These are phyloP conservation scores for Phlebopus sp. DNA, from an alignment of 1,284 basidiomycete species.

Conservation along the genomic window DNA sequence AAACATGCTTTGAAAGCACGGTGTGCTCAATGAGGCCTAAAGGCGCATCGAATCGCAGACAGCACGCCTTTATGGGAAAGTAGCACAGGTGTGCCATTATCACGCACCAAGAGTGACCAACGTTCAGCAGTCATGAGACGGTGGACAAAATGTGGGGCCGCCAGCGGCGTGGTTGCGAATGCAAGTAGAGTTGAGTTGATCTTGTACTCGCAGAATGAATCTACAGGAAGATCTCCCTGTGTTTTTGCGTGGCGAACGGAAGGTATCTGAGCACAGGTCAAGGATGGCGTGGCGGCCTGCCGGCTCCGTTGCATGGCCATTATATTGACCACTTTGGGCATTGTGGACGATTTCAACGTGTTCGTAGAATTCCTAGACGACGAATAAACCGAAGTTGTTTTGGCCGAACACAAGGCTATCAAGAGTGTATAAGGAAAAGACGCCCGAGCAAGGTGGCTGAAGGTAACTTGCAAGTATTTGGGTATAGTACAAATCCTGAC, in stretches of 20 bases:
- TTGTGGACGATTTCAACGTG: constrained; percentile 26
- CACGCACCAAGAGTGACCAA: constrained; percentile 1
- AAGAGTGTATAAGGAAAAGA: constrained; percentile 17
- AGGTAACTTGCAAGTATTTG: background rate
- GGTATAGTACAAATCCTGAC: constrained; percentile 8
- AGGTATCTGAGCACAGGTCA: constrained; percentile 6
- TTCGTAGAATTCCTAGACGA: constrained; percentile 9
- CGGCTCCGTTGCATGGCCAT: constrained; percentile 15
- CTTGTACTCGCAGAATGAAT: constrained; percentile 9
- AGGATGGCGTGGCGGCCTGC: constrained; percentile 10
- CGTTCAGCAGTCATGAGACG: background rate
- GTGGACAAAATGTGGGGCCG: background rate
- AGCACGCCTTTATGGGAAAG: constrained; percentile 17
- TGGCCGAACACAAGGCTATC: constrained; percentile 11
- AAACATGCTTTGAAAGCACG: constrained; percentile 19
- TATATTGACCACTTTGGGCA: constrained; percentile 10
- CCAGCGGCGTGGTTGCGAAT: background rate
- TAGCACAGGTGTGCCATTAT: constrained; percentile 16
- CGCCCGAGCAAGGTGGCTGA: constrained; percentile 15
- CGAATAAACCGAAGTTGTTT: constrained; percentile 9
- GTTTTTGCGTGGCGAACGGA: background rate
- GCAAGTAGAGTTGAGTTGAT: background rate
- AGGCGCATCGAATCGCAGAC: constrained; percentile 8
- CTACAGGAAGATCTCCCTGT: constrained; percentile 19
- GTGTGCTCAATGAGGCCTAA: constrained; percentile 26